A percentile compares a stretch with the other conserved stretches of the same genome.
Evolutionary conservation across 1,284 basidiomycete genomes (phyloP).

Genomic region (Moniliophthora roreri): DNA sequence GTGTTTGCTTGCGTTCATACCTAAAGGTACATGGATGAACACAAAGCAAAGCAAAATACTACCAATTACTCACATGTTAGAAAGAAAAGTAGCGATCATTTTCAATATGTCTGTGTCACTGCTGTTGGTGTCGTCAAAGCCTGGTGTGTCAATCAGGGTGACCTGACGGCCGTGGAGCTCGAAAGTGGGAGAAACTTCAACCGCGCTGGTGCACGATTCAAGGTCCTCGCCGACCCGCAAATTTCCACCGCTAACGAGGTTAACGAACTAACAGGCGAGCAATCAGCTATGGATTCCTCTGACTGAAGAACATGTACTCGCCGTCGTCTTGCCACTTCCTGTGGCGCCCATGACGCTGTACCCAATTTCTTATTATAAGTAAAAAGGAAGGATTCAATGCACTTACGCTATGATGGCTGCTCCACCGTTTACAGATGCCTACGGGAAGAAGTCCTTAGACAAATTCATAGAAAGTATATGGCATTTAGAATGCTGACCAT

Average conservation of each 20-base stretch:
- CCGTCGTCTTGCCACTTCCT: background rate
- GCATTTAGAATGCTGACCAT: too few species aligned
- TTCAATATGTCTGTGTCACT: conserved; percentile 28
- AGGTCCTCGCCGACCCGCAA: conserved; percentile 28
- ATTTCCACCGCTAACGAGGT: conserved; percentile 29
- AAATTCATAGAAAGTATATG: too few species aligned
- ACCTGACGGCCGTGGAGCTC: conserved; percentile 23
- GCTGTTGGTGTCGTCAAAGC: conserved; percentile 32
- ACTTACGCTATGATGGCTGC: too few species aligned
- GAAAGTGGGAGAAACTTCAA: conserved; percentile 27
- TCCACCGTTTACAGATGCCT: too few species aligned
- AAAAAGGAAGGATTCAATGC: too few species aligned
- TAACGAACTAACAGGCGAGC: conserved; percentile 30
- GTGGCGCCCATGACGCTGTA: background rate
- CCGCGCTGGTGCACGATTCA: conserved; percentile 27
- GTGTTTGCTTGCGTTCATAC: background rate
- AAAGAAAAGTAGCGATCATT: conserved; percentile 22
- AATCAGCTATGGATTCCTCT: too few species aligned
- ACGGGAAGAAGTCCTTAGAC: too few species aligned
- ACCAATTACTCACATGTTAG: conserved; percentile 19
- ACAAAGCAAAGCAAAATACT: too few species aligned
- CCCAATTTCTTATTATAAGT: background rate
- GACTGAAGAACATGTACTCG: too few species aligned
- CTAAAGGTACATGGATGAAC: too few species aligned
- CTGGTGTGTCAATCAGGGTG: conserved; percentile 31